Percentiles rank a stretch among this genome's conserved stretches.
Conservation (phyloP, 768 basidiomycete species). For the Tricholoma saponaceum region DNA sequence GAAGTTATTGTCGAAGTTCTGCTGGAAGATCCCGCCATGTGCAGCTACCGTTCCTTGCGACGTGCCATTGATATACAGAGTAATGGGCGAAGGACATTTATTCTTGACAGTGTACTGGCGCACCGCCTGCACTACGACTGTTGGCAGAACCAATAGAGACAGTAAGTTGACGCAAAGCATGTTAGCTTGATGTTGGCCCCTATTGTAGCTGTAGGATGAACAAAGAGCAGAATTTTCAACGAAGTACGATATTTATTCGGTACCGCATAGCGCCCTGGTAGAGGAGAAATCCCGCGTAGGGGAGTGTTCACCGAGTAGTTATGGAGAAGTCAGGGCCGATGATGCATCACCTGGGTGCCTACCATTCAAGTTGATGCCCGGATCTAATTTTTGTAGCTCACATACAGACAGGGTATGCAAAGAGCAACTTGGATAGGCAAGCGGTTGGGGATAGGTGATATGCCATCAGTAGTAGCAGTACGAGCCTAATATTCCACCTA, state of each 20-base stretch:
- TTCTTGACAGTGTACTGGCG: conserved; percentile 19
- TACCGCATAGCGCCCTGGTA: neutral
- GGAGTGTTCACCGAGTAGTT: neutral
- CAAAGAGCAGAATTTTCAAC: neutral
- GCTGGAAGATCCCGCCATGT: conserved; percentile 12
- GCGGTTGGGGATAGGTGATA: no score
- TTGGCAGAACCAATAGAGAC: neutral
- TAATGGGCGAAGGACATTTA: conserved; percentile 20
- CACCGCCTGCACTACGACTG: neutral
- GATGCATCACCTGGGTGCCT: no score
- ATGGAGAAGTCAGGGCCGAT: neutral
- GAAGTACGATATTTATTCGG: neutral
- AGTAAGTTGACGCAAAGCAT: neutral
- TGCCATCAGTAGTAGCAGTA: no score
- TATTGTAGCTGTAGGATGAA: neutral
- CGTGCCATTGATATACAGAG: conserved; percentile 21
- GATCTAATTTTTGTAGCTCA: no score
- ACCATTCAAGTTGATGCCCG: no score
- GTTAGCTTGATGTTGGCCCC: neutral
- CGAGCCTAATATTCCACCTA: no score
- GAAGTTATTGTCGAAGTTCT: conserved; percentile 14
- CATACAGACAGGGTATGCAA: no score
- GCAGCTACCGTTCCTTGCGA: conserved; percentile 14
- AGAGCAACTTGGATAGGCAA: no score
- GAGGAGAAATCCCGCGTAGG: neutral